phyloP scores from a whole-genome alignment of 805 yeast genomes.

The Ogataea nitratoaversa region DNA sequence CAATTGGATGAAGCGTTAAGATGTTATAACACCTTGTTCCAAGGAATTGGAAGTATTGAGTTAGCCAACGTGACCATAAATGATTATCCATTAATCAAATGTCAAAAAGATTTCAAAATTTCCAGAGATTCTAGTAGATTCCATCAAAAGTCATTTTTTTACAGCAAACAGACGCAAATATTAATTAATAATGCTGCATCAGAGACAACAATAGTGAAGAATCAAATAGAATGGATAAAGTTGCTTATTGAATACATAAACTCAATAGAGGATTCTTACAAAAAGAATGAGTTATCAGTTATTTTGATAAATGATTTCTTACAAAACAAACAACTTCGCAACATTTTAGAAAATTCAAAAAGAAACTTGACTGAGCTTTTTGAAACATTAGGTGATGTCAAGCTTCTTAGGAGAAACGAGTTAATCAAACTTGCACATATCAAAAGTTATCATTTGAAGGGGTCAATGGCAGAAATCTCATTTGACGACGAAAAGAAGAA shows the following conservation, averaged over 20 bases:
- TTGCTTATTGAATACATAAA: slow-evolving; percentile 23
- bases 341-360: slow-evolving; percentile 20
- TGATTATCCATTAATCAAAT: slow-evolving; percentile 10
- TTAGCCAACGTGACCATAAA: slow-evolving; percentile 5
- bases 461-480: slow-evolving; percentile 24
- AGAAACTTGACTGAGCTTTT: slow-evolving; percentile 21
- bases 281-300: slow-evolving; percentile 39
- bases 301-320: slow-evolving; percentile 40
- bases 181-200: slow-evolving; percentile 25
- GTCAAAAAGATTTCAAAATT: slow-evolving; percentile 6
- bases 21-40: slow-evolving; percentile 44
- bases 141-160: slow-evolving; percentile 20
- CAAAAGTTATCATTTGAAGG: slow-evolving; percentile 29
- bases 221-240: slow-evolving; percentile 27
- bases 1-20: slow-evolving; percentile 57
- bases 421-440: slow-evolving; percentile 32
- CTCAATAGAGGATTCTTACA: slow-evolving; percentile 20
- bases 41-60: slow-evolving; percentile 10
- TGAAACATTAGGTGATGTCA: slow-evolving; percentile 47
- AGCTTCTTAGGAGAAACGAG: slow-evolving; percentile 43
- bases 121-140: slow-evolving; percentile 8
- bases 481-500: slow-evolving; percentile 1
- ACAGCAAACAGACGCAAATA: slow-evolving; percentile 16
- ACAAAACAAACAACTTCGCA: slow-evolving; percentile 14
- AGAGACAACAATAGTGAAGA: slow-evolving; percentile 26